Evolutionary conservation across 805 yeast species (phyloP).

Genomic region (Pichia manshurica): DNA sequence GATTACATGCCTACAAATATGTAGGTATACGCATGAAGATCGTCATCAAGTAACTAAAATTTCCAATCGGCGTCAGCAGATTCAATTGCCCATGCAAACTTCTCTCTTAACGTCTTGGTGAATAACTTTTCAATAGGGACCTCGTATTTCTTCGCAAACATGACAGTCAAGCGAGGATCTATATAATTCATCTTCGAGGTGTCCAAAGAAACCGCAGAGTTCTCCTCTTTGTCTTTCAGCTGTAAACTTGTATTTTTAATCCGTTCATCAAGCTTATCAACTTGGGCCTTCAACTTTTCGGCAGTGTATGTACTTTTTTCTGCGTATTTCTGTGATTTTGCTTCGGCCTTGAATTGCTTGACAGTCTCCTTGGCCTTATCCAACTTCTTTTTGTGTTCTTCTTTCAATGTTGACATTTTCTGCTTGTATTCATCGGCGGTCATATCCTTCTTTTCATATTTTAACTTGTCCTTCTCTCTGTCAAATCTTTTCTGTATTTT

Average conservation of each 20-base stretch:
- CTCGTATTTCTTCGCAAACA: conserved; percentile 75
- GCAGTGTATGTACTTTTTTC: conserved; percentile 47
- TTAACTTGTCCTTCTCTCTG: conserved; percentile 71
- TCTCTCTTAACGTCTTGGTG: conserved; percentile 85
- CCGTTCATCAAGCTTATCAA: conserved; percentile 66
- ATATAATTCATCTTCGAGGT: conserved; percentile 93
- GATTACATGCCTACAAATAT: too few species aligned
- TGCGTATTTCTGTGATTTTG: conserved; percentile 52
- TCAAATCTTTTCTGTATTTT: conserved; percentile 58
- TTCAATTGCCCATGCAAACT: conserved; percentile 94
- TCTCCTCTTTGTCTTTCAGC: conserved; percentile 87
- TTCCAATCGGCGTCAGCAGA: conserved; percentile 84
- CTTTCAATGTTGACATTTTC: conserved; percentile 45
- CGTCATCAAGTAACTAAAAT: conserved; percentile 51
- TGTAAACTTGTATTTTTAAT: conserved; percentile 64
- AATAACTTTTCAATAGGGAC: conserved; percentile 92
- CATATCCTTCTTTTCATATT: conserved; percentile 50
- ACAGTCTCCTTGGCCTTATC: conserved; percentile 47
- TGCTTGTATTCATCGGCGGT: conserved; percentile 48
- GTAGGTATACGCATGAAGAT: too few species aligned
- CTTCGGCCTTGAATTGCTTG: conserved; percentile 50
- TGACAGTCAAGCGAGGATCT: conserved; percentile 86
- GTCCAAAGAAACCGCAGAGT: conserved; percentile 86
- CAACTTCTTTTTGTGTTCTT: conserved; percentile 51
- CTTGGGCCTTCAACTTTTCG: conserved; percentile 67